These are phyloP conservation scores for Cercospora berteroae DNA, from an alignment of 2,329 filamentous ascomycete species.

Conservation along the genomic window DNA sequence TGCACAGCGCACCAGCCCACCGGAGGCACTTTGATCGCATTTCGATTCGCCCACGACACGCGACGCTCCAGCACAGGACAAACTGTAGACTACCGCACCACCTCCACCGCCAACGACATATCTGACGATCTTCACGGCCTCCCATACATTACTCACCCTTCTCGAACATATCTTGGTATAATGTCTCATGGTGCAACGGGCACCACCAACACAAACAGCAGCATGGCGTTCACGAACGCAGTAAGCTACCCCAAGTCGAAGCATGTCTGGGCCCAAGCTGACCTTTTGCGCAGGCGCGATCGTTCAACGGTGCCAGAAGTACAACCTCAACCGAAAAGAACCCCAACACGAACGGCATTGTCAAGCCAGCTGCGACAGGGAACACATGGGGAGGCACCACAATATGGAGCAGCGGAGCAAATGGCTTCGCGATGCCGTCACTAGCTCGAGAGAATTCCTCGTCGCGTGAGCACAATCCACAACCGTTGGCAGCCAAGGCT, in stretches of 20 bases:
- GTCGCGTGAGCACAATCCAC: conserved; percentile 25
- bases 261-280: conserved; percentile 2
- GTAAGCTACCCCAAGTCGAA: conserved; percentile 12
- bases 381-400: conserved; percentile 24
- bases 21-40: conserved; percentile 6
- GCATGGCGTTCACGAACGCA: conserved; percentile 27
- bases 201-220: conserved; percentile 19
- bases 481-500: conserved; percentile 27
- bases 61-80: conserved; percentile 1
- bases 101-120: not conserved
- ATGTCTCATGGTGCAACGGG: conserved; percentile 31
- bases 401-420: conserved; percentile 33
- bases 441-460: conserved; percentile 28
- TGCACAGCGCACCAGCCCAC: conserved; percentile 3
- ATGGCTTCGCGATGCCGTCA: conserved; percentile 23
- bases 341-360: conserved; percentile 19
- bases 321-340: conserved; percentile 23
- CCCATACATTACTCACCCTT: conserved; percentile 27
- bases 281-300: conserved; percentile 27
- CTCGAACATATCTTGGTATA: conserved; percentile 32
- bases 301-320: conserved; percentile 24
- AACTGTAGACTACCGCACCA: not conserved
- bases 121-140: conserved; percentile 24
- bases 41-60: conserved; percentile 12
- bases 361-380: conserved; percentile 17